Conservation (phyloP, 805 yeast species). For the Schwanniomyces pseudopolymorphus region DNA sequence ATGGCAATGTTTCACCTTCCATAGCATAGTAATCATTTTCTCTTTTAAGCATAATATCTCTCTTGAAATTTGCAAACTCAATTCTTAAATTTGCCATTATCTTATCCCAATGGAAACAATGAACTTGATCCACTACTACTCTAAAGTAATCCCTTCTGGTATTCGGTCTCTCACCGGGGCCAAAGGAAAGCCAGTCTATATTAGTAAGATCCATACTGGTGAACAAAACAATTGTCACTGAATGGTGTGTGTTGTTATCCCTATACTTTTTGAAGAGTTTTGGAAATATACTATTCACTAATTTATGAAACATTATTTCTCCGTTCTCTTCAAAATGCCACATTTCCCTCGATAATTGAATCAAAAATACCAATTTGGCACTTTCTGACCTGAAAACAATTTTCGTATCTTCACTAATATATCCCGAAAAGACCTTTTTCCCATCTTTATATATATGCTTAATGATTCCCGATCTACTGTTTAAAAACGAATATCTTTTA, state of each 20-base stretch:
- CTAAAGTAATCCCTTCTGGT: slow-evolving; percentile 79
- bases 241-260: slow-evolving; percentile 82
- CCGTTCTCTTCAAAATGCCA: slow-evolving; percentile 98
- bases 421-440: slow-evolving; percentile 68
- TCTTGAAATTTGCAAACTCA: slow-evolving; percentile 80
- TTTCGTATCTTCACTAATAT: slow-evolving; percentile 70
- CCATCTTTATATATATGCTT: slow-evolving; percentile 68
- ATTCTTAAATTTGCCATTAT: slow-evolving; percentile 84
- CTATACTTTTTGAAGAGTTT: slow-evolving; percentile 87
- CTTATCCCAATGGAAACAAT: slow-evolving; percentile 83
- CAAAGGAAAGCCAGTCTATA: slow-evolving; percentile 54
- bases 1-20: slow-evolving; percentile 71
- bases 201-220: slow-evolving; percentile 69
- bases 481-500: slow-evolving; percentile 63
- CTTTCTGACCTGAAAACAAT: slow-evolving; percentile 89
- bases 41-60: slow-evolving; percentile 61
- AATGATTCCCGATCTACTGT: slow-evolving; percentile 60
- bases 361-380: slow-evolving; percentile 75
- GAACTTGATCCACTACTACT: slow-evolving; percentile 94
- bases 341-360: slow-evolving; percentile 93
- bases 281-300: slow-evolving; percentile 90
- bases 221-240: slow-evolving; percentile 84
- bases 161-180: slow-evolving; percentile 69
- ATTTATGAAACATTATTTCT: slow-evolving; percentile 87
- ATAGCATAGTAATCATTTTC: slow-evolving; percentile 30